These are phyloP conservation scores for Spergularia bocconei DNA, from an alignment of 148 eudicot species.

Conservation along the genomic window DNA sequence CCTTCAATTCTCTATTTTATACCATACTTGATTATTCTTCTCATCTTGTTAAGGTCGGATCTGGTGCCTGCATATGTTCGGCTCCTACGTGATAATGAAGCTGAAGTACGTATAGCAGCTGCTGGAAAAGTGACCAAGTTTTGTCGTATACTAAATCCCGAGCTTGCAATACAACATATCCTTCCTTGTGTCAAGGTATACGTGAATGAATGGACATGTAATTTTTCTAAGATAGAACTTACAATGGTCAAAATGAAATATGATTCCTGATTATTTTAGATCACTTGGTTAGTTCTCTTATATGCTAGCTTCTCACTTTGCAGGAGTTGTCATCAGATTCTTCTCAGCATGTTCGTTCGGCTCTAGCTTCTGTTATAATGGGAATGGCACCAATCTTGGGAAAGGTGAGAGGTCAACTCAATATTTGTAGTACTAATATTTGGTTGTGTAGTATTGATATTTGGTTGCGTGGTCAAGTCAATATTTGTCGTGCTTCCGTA, in stretches of 20 bases:
- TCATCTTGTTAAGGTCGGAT: conserved; percentile 48
- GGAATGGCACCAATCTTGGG: conserved; percentile 57
- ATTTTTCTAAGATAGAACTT: neutral
- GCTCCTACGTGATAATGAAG: conserved; percentile 86
- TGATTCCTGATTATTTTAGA: neutral
- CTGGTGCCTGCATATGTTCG: conserved; percentile 87
- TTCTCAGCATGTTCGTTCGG: conserved; percentile 53
- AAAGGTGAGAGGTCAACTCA: conserved; percentile 31
- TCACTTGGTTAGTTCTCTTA: neutral
- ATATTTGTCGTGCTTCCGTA: too few species aligned
- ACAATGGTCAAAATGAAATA: neutral
- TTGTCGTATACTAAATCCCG: conserved; percentile 65
- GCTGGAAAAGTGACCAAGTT: conserved; percentile 88
- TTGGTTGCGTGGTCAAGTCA: neutral
- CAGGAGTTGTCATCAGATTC: conserved; percentile 53
- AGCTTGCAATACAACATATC: conserved; percentile 74
- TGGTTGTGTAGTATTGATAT: neutral
- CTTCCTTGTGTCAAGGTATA: conserved; percentile 87
- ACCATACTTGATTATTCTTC: conserved; percentile 11
- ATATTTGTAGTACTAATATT: neutral
- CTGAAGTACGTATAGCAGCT: conserved; percentile 94
- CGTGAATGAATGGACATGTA: neutral
- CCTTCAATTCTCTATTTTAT: neutral
- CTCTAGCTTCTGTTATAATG: conserved; percentile 52
- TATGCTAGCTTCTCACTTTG: conserved; percentile 5